Base-by-base conservation (phyloP, 345 rosid species). In the Physaria fendleri region DNA sequence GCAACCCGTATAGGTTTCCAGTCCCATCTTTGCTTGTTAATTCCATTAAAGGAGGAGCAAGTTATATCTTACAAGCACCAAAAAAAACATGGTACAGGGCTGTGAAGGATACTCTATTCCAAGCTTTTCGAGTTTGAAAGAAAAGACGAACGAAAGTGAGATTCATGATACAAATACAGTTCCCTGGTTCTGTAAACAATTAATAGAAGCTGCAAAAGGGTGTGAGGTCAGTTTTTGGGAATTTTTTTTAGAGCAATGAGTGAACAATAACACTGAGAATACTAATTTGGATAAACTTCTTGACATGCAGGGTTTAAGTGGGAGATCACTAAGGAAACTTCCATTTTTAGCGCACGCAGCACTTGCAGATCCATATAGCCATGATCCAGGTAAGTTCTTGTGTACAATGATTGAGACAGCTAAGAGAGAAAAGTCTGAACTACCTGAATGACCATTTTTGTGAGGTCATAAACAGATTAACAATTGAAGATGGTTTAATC, bases 291-390 rank as follows among this genome's bases (percentile, higher is more conserved):
- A 47, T 45, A 18, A 43, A 67, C 28, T 56, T 62, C 0, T 33
- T 39, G 59, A 23, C 60, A 18, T 55, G 24, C 76, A 93, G 99
- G 96, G 97, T 20, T 56, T 89, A 78, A 89, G 97, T 66, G 97
- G 97, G 70, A 83, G 99, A 59, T 74, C 97, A 14, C 64, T 93
- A 27, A 77, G 97, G 46, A 93, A 90, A 75, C 99, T 93, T 63
- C 97, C 97, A 44, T 87, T 93, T 74, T 72, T 93, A 71, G 79
- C 91, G 4, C 91, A 93, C 38, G 85, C 95, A 33, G 78, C 87
- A 39, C 95, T 89, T 66, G 72, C 82, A 32, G 78, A 79, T 62
- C 90, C 92, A 33, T 22, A 62, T 41, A 43, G 71, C 58, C 76
- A 78, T 71, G 84, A 83, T 37, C 84, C 81, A 17, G 66, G 69